A percentile compares a stretch with the other conserved stretches of the same genome.
These are phyloP conservation scores for Globisporangium cederbergense DNA, from an alignment of 352 stramenopile species.

Conservation along the genomic window DNA sequence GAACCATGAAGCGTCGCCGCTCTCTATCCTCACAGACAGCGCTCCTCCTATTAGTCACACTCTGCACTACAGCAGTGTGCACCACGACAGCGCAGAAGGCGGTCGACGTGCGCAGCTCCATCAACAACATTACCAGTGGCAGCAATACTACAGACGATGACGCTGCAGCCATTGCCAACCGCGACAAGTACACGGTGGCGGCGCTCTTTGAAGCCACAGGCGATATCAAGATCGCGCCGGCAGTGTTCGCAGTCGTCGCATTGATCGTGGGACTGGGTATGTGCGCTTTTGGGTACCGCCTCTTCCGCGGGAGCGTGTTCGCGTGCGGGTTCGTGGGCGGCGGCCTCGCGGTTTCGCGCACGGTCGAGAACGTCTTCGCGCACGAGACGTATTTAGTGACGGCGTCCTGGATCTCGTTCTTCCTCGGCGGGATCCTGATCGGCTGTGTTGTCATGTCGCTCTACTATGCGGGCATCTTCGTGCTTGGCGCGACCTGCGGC, in stretches of 20 bases:
- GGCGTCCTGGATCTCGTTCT: slow-evolving; percentile 71
- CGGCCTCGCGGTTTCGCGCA: slow-evolving; percentile 40
- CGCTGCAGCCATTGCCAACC: neutral
- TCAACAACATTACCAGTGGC: slow-evolving; percentile 2
- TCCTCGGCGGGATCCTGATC: slow-evolving; percentile 47
- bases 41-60: neutral
- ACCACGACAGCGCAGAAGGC: neutral
- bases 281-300: slow-evolving; percentile 42
- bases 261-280: slow-evolving; percentile 47
- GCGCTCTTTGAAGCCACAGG: slow-evolving; percentile 12
- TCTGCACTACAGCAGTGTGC: neutral
- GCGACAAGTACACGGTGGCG: slow-evolving; percentile 7
- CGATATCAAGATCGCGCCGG: slow-evolving; percentile 28
- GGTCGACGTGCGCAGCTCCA: slow-evolving; percentile 1
- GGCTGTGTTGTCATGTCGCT: slow-evolving; percentile 49
- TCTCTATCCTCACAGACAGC: neutral
- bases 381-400: slow-evolving; percentile 50
- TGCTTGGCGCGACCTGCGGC: slow-evolving; percentile 50
- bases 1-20: slow-evolving; percentile 3
- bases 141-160: neutral
- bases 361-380: slow-evolving; percentile 52
- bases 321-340: slow-evolving; percentile 55
- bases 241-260: slow-evolving; percentile 34
- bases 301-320: slow-evolving; percentile 63
- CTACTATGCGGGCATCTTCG: slow-evolving; percentile 50